These are phyloP conservation scores for Pestalotiopsis sp. DNA, from an alignment of 2,329 filamentous ascomycete genomes.

Conservation along the genomic window DNA sequence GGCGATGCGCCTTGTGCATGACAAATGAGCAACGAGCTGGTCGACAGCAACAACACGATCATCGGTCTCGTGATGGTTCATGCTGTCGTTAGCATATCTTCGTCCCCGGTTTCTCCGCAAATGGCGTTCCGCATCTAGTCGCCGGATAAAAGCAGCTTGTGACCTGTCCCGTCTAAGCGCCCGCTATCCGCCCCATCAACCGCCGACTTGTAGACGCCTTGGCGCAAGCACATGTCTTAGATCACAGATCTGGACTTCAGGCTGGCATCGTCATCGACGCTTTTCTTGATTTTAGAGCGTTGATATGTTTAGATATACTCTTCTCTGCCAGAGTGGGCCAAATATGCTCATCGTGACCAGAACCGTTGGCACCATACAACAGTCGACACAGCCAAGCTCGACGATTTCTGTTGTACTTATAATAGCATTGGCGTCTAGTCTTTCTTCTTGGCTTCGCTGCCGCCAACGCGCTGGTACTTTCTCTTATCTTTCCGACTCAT, in stretches of 20 bases:
- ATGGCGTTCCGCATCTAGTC: background rate
- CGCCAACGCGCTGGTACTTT: conserved; percentile 68
- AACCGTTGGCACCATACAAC: background rate
- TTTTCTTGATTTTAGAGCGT: background rate
- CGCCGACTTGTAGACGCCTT: background rate
- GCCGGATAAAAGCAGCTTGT: background rate
- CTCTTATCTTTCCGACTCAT: conserved; percentile 80
- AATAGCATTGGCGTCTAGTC: conserved; percentile 20
- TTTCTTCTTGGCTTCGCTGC: conserved; percentile 38
- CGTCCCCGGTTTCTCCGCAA: background rate
- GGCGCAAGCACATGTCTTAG: background rate
- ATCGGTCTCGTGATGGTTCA: too few relatives aligned
- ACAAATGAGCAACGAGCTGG: too few relatives aligned
- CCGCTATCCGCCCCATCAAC: background rate
- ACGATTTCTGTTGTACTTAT: background rate
- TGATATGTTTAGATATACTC: background rate
- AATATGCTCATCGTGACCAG: background rate
- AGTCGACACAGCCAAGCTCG: background rate
- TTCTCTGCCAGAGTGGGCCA: background rate
- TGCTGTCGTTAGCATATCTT: background rate
- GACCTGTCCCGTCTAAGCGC: background rate
- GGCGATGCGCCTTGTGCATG: too few relatives aligned
- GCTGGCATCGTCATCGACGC: background rate
- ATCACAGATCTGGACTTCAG: background rate
- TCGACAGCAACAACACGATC: too few relatives aligned